Conservation (phyloP, 305 asterid species). For the Fraxinus dipetala region DNA sequence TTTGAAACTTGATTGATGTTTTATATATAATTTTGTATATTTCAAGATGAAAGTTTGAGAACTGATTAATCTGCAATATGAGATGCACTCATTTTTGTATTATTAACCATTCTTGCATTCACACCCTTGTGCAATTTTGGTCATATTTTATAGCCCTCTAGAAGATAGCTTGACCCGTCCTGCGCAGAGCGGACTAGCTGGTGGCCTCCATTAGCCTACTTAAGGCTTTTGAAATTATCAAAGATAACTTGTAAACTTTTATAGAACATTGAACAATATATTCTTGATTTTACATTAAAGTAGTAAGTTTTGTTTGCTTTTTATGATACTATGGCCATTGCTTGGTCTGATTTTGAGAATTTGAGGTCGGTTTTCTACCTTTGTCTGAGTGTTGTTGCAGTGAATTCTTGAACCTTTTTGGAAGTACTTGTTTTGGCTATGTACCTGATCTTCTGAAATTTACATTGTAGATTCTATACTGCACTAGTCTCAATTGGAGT, state of each 20-base stretch:
- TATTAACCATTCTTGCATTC: not conserved
- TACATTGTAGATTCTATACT: conserved; percentile 42
- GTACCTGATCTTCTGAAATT: conserved; percentile 5
- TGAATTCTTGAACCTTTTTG: not conserved
- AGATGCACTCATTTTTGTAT: not conserved
- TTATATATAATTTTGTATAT: too few species aligned
- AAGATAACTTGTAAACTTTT: not conserved
- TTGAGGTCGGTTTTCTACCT: not conserved
- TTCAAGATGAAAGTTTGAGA: not conserved
- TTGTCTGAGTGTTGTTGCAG: not conserved
- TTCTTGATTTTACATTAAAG: not conserved
- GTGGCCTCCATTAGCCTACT: not conserved
- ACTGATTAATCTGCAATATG: not conserved
- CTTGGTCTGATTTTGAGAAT: not conserved
- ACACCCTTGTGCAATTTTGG: not conserved
- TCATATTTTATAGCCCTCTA: not conserved
- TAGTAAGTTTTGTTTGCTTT: not conserved
- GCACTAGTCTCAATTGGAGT: conserved; percentile 60
- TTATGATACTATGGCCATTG: not conserved
- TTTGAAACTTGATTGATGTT: not conserved
- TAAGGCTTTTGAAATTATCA: not conserved
- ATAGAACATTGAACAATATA: not conserved
- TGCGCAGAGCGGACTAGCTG: too few species aligned
- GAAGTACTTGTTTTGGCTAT: not conserved
- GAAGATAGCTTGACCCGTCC: not conserved